Evolutionary conservation across 768 basidiomycete species (phyloP), one percentile per base, ranked within the genome.

Genomic region (Phylloporus arenicola): DNA sequence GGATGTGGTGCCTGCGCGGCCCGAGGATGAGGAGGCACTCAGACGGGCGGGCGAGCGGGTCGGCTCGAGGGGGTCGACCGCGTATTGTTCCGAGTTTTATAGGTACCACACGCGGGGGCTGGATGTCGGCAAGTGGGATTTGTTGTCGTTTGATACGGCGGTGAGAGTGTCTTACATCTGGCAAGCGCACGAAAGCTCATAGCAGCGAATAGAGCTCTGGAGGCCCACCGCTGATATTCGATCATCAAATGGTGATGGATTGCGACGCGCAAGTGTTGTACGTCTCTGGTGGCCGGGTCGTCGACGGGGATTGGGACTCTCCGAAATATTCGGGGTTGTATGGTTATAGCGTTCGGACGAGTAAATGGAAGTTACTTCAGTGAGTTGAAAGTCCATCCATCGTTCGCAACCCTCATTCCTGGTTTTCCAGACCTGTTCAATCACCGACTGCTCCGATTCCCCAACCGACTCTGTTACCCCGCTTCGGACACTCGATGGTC

Each of bases 241-340:
- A 91, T 61, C 88, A 90, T 57, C 86, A 88, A 66, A 86, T 91
- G 81, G 83, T 72, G 29, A 79, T 90, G 59, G 88, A 91, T 57
- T 75, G 75, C 35, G 82, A 84, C 4, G 68, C 77, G 0, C 87
- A 88, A 62, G 78, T 82, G 3, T 60, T 92, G 7, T 91, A 89
- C 52, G 78, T 88, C 7, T 86, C 81, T 54, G 88, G 89, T 8
- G 89, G 89, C 1, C 78, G 84, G 14, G 72, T 88, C 4, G 78
- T 84, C 14, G 84, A 86, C 54, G 80, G 78, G 11, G 77, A 86
- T 25, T 80, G 77, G 76, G 74, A 80, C 33, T 65, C 71, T 0
- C 59, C 73, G 41, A 85, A 81, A 52, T 88, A 82, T 57, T 81
- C 86, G 13, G 86, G 84, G 4, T 61, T 91, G 54, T 90, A 86